A percentile compares a stretch with the other conserved stretches of the same genome.
Conservation (phyloP, 2,329 filamentous ascomycete genomes). For the Ciborinia camelliae region DNA sequence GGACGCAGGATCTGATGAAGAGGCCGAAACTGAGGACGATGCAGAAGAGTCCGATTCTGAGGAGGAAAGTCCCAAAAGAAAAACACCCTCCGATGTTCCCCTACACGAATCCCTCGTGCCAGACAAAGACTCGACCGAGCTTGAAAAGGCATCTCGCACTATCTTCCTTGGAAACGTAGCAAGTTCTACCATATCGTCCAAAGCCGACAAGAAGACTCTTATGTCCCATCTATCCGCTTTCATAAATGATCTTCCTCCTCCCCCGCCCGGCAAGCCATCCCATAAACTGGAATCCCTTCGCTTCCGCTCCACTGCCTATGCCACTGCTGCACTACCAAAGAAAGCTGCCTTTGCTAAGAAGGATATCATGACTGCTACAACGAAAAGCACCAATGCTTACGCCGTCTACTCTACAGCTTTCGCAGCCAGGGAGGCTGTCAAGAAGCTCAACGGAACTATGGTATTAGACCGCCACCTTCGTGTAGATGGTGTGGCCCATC, state of each 20-base stretch:
- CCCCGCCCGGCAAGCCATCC: slow-evolving; percentile 45
- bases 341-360: slow-evolving; percentile 92
- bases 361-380: slow-evolving; percentile 85
- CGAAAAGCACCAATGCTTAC: slow-evolving; percentile 91
- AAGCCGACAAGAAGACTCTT: slow-evolving; percentile 73
- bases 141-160: slow-evolving; percentile 85
- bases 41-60: slow-evolving; percentile 27
- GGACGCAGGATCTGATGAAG: slow-evolving; percentile 30
- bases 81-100: slow-evolving; percentile 42
- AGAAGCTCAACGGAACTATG: slow-evolving; percentile 76
- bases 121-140: slow-evolving; percentile 55
- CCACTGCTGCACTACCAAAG: slow-evolving; percentile 74
- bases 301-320: slow-evolving; percentile 90
- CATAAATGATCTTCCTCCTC: slow-evolving; percentile 51
- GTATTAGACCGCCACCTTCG: slow-evolving; percentile 85
- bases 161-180: slow-evolving; percentile 93
- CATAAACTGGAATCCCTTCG: slow-evolving; percentile 87
- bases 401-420: slow-evolving; percentile 75
- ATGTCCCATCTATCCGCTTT: slow-evolving; percentile 75
- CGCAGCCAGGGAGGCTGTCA: slow-evolving; percentile 72
- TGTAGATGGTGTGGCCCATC: slow-evolving; percentile 88
- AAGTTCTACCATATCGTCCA: slow-evolving; percentile 75
- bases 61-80: slow-evolving; percentile 38
- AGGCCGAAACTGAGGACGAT: slow-evolving; percentile 31
- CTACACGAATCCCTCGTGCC: slow-evolving; percentile 55